Base-by-base conservation (phyloP, 1,139 yeast genomes). In the Nadsonia starkeyi-henricii region DNA sequence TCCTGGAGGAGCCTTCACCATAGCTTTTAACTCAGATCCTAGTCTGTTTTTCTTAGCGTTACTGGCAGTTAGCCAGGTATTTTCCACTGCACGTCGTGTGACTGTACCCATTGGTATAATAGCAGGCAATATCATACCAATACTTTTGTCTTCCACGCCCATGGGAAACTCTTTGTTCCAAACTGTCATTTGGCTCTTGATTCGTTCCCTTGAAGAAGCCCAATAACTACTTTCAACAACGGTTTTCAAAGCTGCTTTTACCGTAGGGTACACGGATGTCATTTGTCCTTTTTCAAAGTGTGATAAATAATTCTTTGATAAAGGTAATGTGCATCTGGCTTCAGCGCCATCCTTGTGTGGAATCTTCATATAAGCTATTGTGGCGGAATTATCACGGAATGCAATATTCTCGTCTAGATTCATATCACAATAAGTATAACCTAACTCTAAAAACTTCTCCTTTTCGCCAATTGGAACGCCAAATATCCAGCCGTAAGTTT, bases 61-160 rank as follows among this genome's bases (percentile, higher is more conserved):
- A 1, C 96, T 85, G 0, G 98, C 98, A 0, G 98, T 91, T 41
- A 93, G 68, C 99, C 99, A 91, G 0, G 97, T 86, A 55, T 85
- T 88, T 64, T 93, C 99, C 1, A 94, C 96, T 1, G 98, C 96
- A 54, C 99, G 73, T 57, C 98, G 72, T 0, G 99, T 93, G 12
- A 93, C 80, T 0, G 99, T 93, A 0, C 99, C 99, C 96, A 91
- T 93, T 1, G 96, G 77, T 17, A 86, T 74, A 46, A 89, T 71
- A 48, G 78, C 77, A 1, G 99, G 99, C 18, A 93, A 60, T 28
- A 93, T 91, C 48, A 89, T 71, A 0, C 95, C 96, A 57, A 78
- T 61, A 1, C 72, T 70, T 3, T 64, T 59, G 15, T 43, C 51
- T 51, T 55, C 41, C 9, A 50, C 54, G 0, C 65, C 67, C 58